Base-by-base conservation (phyloP, 805 yeast genomes). In the Metschnikowia borealis region DNA sequence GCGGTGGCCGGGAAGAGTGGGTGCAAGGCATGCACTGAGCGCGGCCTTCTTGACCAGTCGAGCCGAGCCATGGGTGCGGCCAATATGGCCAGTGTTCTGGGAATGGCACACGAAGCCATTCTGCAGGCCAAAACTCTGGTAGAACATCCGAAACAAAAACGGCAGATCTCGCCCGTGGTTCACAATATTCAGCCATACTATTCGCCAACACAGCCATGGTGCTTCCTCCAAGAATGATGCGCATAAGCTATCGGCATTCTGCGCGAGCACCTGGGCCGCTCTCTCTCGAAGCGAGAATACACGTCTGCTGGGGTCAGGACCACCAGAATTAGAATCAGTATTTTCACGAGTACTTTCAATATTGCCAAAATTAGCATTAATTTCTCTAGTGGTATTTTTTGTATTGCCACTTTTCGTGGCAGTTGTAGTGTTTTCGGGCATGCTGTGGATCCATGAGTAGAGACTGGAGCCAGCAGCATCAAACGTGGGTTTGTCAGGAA, bases 121-220 rank as follows among this genome's bases (percentile, higher is more conserved):
- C 14, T 57, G 52, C 1, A 44, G 35, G 1, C 58, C 54, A 40
- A 65, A 63, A 10, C 47, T 52, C 6, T 51, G 31, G 8, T 68
- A 66, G 56, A 73, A 73, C 32, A 62, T 49, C 2, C 55, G 51
- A 48, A 67, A 70, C 5, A 64, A 56, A 6, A 54, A 54, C 8
- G 70, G 62, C 46, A 68, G 63, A 52, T 73, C 78, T 15, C 57
- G 59, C 31, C 63, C 59, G 18, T 54, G 26, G 10, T 37, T 36
- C 33, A 69, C 49, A 2, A 72, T 57, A 20, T 50, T 26, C 3
- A 57, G 54, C 78, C 78, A 73, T 2, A 73, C 70, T 17, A 53
- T 33, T 15, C 42, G 51, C 66, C 74, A 65, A 51, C 67, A 63
- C 14, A 62, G 40, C 60, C 68, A 61, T 6, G 72, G 55, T 1